A percentile compares a stretch with the other conserved stretches of the same genome.
Conservation (phyloP, 1,284 basidiomycete genomes). For the Moesziomyces globuligerus region DNA sequence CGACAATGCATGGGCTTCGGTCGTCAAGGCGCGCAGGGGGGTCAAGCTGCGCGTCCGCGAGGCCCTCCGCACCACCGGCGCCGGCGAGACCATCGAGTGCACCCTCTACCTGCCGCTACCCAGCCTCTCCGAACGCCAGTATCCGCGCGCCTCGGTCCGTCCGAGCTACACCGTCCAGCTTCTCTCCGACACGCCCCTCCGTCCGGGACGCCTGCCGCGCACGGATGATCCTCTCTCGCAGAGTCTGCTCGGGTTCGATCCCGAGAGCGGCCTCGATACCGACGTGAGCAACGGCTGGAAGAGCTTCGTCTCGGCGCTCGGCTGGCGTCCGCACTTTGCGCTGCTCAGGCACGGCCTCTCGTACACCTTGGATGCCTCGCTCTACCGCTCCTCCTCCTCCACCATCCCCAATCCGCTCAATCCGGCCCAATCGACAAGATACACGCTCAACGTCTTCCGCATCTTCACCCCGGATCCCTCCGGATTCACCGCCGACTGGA, state of each 20-base stretch:
- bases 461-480: conserved; percentile 42
- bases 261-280: conserved; percentile 16
- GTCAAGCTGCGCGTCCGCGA: conserved; percentile 34
- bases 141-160: conserved; percentile 32
- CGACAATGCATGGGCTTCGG: conserved; percentile 48
- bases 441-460: conserved; percentile 35
- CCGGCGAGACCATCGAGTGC: conserved; percentile 13
- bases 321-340: conserved; percentile 33
- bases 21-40: conserved; percentile 28
- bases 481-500: conserved; percentile 36
- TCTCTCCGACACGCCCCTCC: conserved; percentile 11
- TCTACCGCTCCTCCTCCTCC: conserved; percentile 12
- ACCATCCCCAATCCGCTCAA: conserved; percentile 10
- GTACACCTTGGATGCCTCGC: conserved; percentile 18
- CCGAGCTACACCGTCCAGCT: conserved; percentile 33
- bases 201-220: not conserved
- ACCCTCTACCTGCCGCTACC: conserved; percentile 24
- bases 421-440: conserved; percentile 19
- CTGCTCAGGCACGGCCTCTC: conserved; percentile 32
- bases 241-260: conserved; percentile 15
- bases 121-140: conserved; percentile 36
- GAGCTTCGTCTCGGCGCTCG: conserved; percentile 36
- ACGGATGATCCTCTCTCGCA: not conserved
- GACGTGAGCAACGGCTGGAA: conserved; percentile 33
- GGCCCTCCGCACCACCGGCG: not conserved